Conservation (phyloP, 2,329 filamentous ascomycete genomes). For the Colletotrichum gloeosporioides region DNA sequence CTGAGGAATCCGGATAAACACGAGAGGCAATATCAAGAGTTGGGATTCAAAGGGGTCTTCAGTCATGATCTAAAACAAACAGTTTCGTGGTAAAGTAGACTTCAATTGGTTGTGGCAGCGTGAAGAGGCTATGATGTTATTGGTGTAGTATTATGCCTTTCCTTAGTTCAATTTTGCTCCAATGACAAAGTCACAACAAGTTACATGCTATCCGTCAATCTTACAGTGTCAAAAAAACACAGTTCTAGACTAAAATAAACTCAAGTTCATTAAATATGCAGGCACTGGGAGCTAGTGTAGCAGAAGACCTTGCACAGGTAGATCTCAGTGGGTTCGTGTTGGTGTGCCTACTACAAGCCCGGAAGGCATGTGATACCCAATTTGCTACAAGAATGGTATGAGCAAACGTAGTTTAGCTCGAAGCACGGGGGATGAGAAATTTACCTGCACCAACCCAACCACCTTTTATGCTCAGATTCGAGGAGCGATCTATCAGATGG, state of each 20-base stretch:
- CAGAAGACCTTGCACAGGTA: neutral
- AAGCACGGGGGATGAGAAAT: neutral
- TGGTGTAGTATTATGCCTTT: neutral
- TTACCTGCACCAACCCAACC: neutral
- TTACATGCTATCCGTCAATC: fast-evolving
- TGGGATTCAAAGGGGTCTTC: neutral
- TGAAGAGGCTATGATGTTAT: neutral
- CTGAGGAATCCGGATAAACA: neutral
- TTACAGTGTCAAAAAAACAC: fast-evolving
- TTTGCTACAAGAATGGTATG: neutral
- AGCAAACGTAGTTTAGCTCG: neutral
- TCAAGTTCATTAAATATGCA: neutral
- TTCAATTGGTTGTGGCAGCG: too few species aligned
- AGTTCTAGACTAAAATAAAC: fast-evolving
- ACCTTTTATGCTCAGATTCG: neutral
- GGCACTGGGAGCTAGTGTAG: fast-evolving
- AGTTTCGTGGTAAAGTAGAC: neutral
- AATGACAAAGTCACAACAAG: neutral
- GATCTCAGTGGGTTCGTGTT: neutral
- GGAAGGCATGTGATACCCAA: neutral
- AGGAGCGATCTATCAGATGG: neutral
- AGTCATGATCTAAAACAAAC: neutral
- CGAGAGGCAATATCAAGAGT: fast-evolving
- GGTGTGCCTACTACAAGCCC: neutral
- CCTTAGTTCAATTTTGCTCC: neutral